Evolutionary conservation across 2,329 filamentous ascomycete species (phyloP), one percentile per base, ranked within the genome.

Genomic region (Remersonia thermophila): DNA sequence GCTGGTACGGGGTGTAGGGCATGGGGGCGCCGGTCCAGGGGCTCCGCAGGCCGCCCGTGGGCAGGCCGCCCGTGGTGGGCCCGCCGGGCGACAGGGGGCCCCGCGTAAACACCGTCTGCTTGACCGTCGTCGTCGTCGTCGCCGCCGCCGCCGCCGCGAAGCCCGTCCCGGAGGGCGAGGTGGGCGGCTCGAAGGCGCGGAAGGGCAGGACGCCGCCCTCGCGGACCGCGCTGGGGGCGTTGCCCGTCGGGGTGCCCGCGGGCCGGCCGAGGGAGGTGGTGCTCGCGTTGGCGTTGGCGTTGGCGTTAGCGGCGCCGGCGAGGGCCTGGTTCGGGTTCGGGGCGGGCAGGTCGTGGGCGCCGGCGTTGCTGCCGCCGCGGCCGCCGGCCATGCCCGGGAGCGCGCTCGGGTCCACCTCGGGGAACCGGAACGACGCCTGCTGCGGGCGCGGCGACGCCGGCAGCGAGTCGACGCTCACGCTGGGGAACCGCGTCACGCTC

Each of bases 1-100:
- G 83, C 62, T 87, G 83, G 48, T 87, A 89, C 0, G 83, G 80
- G 37, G 73, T 76, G 56, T 87, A 87, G 2, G 82, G 82, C 15
- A 77, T 70, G 1, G 73, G 67, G 15, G 64, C 66, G 4, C 71
- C 73, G 2, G 69, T 75, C 54, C 63, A 71, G 0, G 80, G 82
- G 3, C 75, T 80, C 26, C 40, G 33, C 31, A 69, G 71, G 16
- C 73, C 63, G 1, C 69, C 72, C 0, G 74, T 79, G 27, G 67
- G 71, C 27, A 74, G 63, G 1, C 69, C 72, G 0, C 76, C 74
- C 4, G 72, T 72, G 36, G 71, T 50, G 1, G 71, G 68, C 1
- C 57, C 61, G 0, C 69, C 72, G 0, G 77, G 75, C 3, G 72
- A 73, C 38, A 72, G 50, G 2, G 71, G 69, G 0, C 57, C 61